Conservation (phyloP, 2,329 filamentous ascomycete species). For the Pseudocercospora ulei region DNA sequence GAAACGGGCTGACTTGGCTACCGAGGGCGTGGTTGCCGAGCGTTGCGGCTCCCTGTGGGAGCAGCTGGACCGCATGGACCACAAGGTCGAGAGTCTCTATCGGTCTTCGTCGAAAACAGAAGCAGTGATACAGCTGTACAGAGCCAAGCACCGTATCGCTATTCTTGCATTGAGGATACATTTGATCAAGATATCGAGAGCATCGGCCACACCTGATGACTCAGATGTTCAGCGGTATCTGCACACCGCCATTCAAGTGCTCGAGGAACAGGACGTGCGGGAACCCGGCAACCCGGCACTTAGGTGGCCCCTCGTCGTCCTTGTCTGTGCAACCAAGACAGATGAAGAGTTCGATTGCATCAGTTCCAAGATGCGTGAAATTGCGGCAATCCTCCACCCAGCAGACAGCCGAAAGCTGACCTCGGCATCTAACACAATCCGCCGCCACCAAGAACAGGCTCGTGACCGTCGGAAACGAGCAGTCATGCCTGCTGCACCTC, state of each 20-base stretch:
- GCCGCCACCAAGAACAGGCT: neutral
- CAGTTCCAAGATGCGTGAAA: slow-evolving; percentile 11
- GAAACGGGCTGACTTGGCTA: neutral
- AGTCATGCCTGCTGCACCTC: neutral
- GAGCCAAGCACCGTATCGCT: slow-evolving; percentile 15
- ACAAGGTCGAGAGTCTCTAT: slow-evolving; percentile 10
- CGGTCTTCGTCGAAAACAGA: neutral
- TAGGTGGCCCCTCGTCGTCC: slow-evolving; percentile 18
- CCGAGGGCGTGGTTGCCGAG: neutral
- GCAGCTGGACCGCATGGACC: slow-evolving; percentile 6
- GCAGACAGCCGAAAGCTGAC: slow-evolving; percentile 14
- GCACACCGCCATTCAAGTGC: slow-evolving; percentile 3
- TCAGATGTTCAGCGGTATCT: slow-evolving; percentile 5
- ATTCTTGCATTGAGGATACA: slow-evolving; percentile 15
- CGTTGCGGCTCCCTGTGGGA: slow-evolving; percentile 5
- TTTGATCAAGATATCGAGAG: slow-evolving; percentile 14
- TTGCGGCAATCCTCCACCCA: slow-evolving; percentile 14
- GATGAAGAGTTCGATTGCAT: slow-evolving; percentile 13
- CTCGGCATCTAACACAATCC: slow-evolving; percentile 5
- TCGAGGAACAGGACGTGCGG: slow-evolving; percentile 10
- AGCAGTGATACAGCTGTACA: slow-evolving; percentile 10
- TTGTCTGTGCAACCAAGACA: slow-evolving; percentile 15
- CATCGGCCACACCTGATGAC: slow-evolving; percentile 2
- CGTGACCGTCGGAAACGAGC: neutral
- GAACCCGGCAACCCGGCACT: slow-evolving; percentile 18